Evolutionary conservation across 768 basidiomycete genomes (phyloP).

Genomic region (Suillus alpinus): DNA sequence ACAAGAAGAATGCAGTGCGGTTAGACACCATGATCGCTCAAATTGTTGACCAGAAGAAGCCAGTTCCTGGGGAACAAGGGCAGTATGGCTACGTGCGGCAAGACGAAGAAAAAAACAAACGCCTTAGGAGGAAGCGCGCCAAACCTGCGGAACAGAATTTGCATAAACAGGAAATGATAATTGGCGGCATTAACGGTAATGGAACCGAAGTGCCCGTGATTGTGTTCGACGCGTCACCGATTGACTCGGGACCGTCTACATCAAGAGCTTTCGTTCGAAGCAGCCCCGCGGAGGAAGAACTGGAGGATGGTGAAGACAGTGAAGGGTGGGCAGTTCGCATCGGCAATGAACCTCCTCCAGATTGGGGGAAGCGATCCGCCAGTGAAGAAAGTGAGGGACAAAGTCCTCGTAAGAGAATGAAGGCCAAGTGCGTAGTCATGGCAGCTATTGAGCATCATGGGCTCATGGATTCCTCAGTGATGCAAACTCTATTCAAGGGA

Average conservation of each 20-base stretch:
- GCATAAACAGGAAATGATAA: slow-evolving; percentile 17
- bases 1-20: slow-evolving; percentile 76
- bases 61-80: slow-evolving; percentile 69
- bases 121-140: slow-evolving; percentile 46
- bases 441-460: background rate
- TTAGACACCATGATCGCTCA: slow-evolving; percentile 61
- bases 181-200: slow-evolving; percentile 11
- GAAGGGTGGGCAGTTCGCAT: slow-evolving; percentile 66
- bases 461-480: background rate
- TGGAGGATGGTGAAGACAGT: slow-evolving; percentile 56
- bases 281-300: slow-evolving; percentile 62
- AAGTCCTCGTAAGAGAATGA: slow-evolving; percentile 42
- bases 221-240: slow-evolving; percentile 16
- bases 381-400: slow-evolving; percentile 35
- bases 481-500: background rate
- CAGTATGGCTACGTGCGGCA: slow-evolving; percentile 81
- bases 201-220: slow-evolving; percentile 21
- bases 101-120: slow-evolving; percentile 66
- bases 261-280: slow-evolving; percentile 28
- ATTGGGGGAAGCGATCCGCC: slow-evolving; percentile 64
- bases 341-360: slow-evolving; percentile 60
- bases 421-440: slow-evolving; percentile 35
- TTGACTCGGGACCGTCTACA: slow-evolving; percentile 28
- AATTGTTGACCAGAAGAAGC: slow-evolving; percentile 70
- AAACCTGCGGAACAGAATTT: slow-evolving; percentile 29